phyloP scores from a whole-genome alignment of 192 early-diverging fungal species.

The Coemansia sp. region DNA sequence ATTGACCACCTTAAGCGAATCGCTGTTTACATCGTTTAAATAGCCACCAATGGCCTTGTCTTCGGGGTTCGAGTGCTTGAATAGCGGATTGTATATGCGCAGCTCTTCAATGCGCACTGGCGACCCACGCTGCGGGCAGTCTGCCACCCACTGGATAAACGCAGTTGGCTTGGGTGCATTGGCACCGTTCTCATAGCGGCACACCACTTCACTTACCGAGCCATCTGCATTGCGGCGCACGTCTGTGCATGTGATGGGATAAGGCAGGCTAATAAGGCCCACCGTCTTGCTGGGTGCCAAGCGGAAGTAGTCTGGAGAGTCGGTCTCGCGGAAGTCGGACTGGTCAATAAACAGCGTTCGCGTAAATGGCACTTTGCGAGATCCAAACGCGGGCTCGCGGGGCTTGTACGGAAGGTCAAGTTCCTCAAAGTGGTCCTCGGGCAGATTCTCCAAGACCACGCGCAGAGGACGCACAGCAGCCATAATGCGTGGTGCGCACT shows the following conservation, averaged over 20 bases:
- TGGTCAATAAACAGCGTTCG: conserved; percentile 91
- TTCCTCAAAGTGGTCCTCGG: conserved; percentile 76
- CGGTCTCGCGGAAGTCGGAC: conserved; percentile 90
- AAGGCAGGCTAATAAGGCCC: conserved; percentile 82
- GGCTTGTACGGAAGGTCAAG: conserved; percentile 88
- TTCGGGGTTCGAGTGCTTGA: conserved; percentile 84
- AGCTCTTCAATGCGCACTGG: conserved; percentile 83
- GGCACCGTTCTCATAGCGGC: conserved; percentile 74
- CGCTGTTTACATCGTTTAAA: conserved; percentile 81
- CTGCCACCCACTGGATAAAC: conserved; percentile 98
- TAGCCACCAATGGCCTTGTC: conserved; percentile 81
- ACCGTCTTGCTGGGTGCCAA: conserved; percentile 92
- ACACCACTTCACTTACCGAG: conserved; percentile 77
- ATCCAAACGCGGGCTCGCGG: conserved; percentile 79
- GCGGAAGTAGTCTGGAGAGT: conserved; percentile 94
- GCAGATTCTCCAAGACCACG: conserved; percentile 86
- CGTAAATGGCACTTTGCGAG: conserved; percentile 87
- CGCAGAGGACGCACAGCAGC: conserved; percentile 84
- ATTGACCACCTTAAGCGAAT: conserved; percentile 68
- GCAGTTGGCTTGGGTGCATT: conserved; percentile 83
- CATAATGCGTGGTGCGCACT: conserved; percentile 91
- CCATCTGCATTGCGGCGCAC: conserved; percentile 77
- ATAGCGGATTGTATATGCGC: conserved; percentile 81
- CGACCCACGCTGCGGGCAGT: conserved; percentile 75
- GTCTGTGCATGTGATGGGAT: conserved; percentile 82